These are phyloP conservation scores for Termitomyces titanicus DNA, from an alignment of 768 basidiomycete species.

Conservation along the genomic window DNA sequence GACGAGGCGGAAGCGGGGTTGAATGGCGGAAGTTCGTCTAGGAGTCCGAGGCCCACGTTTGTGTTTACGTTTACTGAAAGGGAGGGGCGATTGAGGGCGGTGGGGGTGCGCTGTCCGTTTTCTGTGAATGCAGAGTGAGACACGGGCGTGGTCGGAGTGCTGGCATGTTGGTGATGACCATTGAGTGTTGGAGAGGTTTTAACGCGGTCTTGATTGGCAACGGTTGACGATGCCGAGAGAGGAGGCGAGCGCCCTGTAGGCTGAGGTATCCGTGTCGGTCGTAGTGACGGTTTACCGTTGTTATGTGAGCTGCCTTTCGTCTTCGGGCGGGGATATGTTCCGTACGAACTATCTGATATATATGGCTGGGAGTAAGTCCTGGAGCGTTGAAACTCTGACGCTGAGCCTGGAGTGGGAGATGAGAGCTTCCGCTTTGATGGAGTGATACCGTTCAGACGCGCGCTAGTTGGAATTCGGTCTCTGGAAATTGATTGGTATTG, in stretches of 20 bases:
- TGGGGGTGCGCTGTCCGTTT: conserved; percentile 3
- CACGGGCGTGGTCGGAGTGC: conserved; percentile 7
- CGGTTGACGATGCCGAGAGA: conserved; percentile 21
- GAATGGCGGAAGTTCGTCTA: conserved; percentile 68
- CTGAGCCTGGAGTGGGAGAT: conserved; percentile 12
- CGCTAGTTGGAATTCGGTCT: conserved; percentile 17
- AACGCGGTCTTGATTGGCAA: conserved; percentile 15
- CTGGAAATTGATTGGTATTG: conserved; percentile 11
- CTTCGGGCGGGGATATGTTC: conserved; percentile 26
- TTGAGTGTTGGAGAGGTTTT: conserved; percentile 13
- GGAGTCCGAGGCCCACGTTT: conserved; percentile 36
- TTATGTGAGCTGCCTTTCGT: conserved; percentile 22
- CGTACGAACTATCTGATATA: conserved; percentile 33
- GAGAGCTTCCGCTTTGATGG: conserved; percentile 27
- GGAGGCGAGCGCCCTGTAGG: conserved; percentile 24
- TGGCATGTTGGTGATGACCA: conserved; percentile 17
- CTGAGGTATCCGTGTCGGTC: conserved; percentile 53
- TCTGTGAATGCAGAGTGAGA: conserved; percentile 2
- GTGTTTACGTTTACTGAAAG: conserved; percentile 1
- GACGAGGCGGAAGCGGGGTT: conserved; percentile 41
- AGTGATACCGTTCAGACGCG: conserved; percentile 27
- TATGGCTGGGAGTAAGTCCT: conserved; percentile 69
- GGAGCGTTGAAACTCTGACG: conserved; percentile 39
- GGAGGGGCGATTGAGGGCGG: neutral
- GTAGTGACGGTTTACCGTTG: conserved; percentile 42